Conservation (phyloP, 768 basidiomycete species). For the Lenzites betulinus region DNA sequence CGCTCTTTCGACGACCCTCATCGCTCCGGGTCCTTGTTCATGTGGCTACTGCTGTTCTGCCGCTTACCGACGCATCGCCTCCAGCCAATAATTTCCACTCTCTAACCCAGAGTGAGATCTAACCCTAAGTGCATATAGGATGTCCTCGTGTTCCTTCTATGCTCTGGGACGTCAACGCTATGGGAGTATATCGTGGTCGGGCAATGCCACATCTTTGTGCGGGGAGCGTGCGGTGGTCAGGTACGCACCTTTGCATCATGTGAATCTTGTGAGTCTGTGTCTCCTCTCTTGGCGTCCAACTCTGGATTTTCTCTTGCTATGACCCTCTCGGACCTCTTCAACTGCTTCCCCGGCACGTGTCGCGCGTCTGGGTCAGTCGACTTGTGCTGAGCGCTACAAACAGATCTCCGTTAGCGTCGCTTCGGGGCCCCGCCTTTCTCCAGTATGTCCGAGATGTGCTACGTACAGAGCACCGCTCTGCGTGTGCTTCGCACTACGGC, state of each 20-base stretch:
- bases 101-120: conserved; percentile 51
- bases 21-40: conserved; percentile 52
- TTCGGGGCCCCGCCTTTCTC: conserved; percentile 51
- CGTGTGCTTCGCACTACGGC: conserved; percentile 12
- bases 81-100: conserved; percentile 57
- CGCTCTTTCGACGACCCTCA: conserved; percentile 36
- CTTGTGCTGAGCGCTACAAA: conserved; percentile 32
- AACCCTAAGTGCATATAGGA: conserved; percentile 57
- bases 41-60: conserved; percentile 27
- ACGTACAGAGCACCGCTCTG: conserved; percentile 19
- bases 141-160: conserved; percentile 31
- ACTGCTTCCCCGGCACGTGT: conserved; percentile 60
- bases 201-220: conserved; percentile 21
- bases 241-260: conserved; percentile 12
- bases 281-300: neutral
- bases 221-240: conserved; percentile 9
- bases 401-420: conserved; percentile 51
- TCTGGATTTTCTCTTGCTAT: conserved; percentile 29
- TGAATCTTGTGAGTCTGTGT: conserved; percentile 22
- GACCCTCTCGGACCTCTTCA: conserved; percentile 39
- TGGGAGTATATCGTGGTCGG: conserved; percentile 20
- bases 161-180: conserved; percentile 33
- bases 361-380: conserved; percentile 28
- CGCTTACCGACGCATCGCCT: conserved; percentile 36
- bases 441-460: conserved; percentile 1